Percentiles rank a stretch among this genome's conserved stretches.
These are phyloP conservation scores for Lithocarpus polystachyus DNA, from an alignment of 306 rosid genomes.

Conservation along the genomic window DNA sequence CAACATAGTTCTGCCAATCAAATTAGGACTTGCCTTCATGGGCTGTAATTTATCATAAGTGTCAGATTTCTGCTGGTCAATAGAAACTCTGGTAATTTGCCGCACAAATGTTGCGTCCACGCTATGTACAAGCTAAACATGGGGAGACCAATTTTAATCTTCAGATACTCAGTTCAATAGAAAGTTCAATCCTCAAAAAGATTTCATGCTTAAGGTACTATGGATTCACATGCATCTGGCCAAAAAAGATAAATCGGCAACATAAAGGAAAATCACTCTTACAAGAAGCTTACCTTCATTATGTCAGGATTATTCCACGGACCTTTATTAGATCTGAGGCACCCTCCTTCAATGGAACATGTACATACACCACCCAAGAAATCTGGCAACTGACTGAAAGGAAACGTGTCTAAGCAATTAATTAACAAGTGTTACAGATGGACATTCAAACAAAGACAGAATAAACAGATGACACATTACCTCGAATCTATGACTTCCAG, in stretches of 20 bases:
- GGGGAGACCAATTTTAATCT: constrained; percentile 32
- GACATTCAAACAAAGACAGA: constrained; percentile 9
- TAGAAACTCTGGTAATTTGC: constrained; percentile 51
- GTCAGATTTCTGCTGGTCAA: constrained; percentile 44
- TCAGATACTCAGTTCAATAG: constrained; percentile 20
- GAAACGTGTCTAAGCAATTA: constrained; percentile 20
- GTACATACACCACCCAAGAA: constrained; percentile 94
- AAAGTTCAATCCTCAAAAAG: constrained; percentile 19
- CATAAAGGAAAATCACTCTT: background rate
- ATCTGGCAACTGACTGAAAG: constrained; percentile 86
- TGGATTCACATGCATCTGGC: background rate
- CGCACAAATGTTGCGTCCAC: constrained; percentile 68
- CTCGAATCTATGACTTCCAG: constrained; percentile 78
- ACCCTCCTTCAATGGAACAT: constrained; percentile 76
- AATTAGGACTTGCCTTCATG: constrained; percentile 56
- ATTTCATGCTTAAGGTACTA: constrained; percentile 7
- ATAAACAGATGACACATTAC: constrained; percentile 32
- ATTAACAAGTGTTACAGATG: background rate
- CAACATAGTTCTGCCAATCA: constrained; percentile 8
- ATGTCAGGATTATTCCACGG: constrained; percentile 93
- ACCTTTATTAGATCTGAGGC: constrained; percentile 84
- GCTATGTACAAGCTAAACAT: constrained; percentile 65
- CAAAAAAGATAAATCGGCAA: background rate
- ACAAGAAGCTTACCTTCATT: constrained; percentile 59
- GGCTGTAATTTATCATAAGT: constrained; percentile 36